phyloP scores from a whole-genome alignment of 164 flowering plant species.

The Stephania yunnanensis region DNA sequence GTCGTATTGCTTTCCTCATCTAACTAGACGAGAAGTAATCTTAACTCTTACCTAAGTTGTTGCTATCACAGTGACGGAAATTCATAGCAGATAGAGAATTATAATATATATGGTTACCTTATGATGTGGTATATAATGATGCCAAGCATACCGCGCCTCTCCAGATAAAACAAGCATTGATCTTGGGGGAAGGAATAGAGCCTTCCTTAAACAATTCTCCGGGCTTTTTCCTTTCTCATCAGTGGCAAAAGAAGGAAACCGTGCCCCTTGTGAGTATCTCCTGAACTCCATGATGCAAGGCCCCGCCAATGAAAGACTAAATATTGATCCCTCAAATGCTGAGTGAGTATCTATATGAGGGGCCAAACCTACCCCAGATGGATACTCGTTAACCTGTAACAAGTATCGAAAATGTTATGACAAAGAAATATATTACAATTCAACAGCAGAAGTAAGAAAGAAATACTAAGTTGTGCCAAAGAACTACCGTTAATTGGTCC shows the following conservation, averaged over 20 bases:
- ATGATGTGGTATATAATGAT: conserved; percentile 96
- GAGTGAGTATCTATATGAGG: conserved; percentile 98
- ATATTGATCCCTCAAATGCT: conserved; percentile 82
- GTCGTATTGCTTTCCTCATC: too few relatives aligned
- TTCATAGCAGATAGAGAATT: background rate
- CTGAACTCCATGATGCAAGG: conserved; percentile 98
- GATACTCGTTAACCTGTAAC: conserved; percentile 88
- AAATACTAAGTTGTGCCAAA: background rate
- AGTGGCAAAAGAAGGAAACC: conserved; percentile 29
- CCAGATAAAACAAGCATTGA: conserved; percentile 83
- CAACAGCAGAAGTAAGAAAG: background rate
- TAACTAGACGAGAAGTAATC: too few relatives aligned
- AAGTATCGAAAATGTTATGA: background rate
- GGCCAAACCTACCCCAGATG: conserved; percentile 85
- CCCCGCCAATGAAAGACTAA: conserved; percentile 94
- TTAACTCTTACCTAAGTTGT: background rate
- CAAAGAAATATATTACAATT: background rate
- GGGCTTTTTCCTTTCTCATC: conserved; percentile 25
- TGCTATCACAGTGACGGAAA: background rate
- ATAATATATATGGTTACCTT: conserved; percentile 44
- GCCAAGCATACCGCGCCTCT: conserved; percentile 96
- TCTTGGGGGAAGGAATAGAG: conserved; percentile 85
- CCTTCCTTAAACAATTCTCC: conserved; percentile 36
- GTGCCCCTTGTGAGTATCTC: conserved; percentile 55
- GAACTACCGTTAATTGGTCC: conserved; percentile 80